Conservation (phyloP, 139 green algal genomes). For the Diplosphaera chodatii region DNA sequence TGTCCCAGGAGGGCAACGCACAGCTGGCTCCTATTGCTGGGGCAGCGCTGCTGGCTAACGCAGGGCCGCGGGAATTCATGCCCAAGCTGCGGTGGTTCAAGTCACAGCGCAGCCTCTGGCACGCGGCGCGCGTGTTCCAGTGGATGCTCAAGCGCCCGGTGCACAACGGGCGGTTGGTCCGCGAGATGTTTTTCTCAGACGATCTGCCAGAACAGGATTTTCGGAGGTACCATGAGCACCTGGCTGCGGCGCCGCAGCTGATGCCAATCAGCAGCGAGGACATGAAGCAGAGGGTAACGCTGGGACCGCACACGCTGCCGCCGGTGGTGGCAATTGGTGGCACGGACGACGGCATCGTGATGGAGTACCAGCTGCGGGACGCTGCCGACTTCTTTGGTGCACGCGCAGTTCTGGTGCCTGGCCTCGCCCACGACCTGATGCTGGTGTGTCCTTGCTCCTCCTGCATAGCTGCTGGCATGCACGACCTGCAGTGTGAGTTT, state of each 20-base stretch:
- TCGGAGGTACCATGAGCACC: not conserved
- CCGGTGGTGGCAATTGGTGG: not conserved
- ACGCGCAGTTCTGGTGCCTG: not conserved
- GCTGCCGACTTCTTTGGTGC: not conserved
- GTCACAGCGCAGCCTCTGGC: conserved; percentile 9
- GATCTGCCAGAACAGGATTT: not conserved
- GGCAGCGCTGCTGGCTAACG: conserved; percentile 37
- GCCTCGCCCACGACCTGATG: not conserved
- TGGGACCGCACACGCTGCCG: not conserved
- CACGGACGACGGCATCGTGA: not conserved
- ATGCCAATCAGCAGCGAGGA: not conserved
- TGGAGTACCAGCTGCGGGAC: not conserved
- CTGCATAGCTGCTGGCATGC: too few relatives aligned
- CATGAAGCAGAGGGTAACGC: not conserved
- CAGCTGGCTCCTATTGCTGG: conserved; percentile 34
- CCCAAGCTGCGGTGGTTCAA: conserved; percentile 9
- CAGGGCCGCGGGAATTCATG: not conserved
- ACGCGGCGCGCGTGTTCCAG: conserved; percentile 9
- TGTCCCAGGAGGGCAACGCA: not conserved
- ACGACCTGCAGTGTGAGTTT: too few relatives aligned
- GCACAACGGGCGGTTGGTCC: not conserved
- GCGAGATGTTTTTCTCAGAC: not conserved
- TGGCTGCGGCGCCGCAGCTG: not conserved
- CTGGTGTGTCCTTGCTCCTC: not conserved
- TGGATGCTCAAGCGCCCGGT: conserved; percentile 1